A percentile compares a stretch with the other conserved stretches of the same genome.
phyloP scores from a whole-genome alignment of 2,329 filamentous ascomycete genomes.

The Diaporthe citriasiana region DNA sequence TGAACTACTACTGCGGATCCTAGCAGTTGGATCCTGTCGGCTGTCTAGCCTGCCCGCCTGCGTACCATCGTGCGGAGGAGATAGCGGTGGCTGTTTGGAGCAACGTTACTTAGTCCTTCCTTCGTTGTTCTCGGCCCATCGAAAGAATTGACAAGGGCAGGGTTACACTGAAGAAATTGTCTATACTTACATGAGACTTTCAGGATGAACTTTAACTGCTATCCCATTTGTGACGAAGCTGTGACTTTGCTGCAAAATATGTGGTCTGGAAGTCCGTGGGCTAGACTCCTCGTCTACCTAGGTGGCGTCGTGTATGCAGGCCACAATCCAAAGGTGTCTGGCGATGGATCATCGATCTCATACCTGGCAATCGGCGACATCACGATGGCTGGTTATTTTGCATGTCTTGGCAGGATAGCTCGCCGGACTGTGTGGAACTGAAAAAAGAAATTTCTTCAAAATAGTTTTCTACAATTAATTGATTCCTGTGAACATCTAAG shows the following conservation, averaged over 20 bases:
- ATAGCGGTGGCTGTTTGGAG: conserved; percentile 13
- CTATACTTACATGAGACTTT: not conserved
- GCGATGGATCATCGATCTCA: not conserved
- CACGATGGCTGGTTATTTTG: too few species aligned
- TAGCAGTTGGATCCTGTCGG: not conserved
- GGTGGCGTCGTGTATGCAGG: not conserved
- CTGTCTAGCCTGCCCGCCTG: not conserved
- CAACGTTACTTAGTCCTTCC: conserved; percentile 29
- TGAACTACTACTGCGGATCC: not conserved
- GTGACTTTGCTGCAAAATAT: too few species aligned
- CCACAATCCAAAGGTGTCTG: not conserved
- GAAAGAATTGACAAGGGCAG: not conserved
- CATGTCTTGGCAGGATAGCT: not conserved
- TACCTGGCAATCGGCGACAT: not conserved
- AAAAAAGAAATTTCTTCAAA: too few species aligned
- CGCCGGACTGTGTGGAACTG: not conserved
- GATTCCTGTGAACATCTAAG: too few species aligned
- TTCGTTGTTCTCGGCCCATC: not conserved
- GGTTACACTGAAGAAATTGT: not conserved
- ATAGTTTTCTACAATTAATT: not conserved
- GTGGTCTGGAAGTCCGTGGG: not conserved
- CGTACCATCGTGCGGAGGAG: conserved; percentile 1
- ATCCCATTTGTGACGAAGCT: too few species aligned
- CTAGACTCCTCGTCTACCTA: not conserved
- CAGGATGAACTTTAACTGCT: not conserved